A percentile compares a stretch with the other conserved stretches of the same genome.
phyloP scores from a whole-genome alignment of 768 basidiomycete species.

The Terana coerulea region DNA sequence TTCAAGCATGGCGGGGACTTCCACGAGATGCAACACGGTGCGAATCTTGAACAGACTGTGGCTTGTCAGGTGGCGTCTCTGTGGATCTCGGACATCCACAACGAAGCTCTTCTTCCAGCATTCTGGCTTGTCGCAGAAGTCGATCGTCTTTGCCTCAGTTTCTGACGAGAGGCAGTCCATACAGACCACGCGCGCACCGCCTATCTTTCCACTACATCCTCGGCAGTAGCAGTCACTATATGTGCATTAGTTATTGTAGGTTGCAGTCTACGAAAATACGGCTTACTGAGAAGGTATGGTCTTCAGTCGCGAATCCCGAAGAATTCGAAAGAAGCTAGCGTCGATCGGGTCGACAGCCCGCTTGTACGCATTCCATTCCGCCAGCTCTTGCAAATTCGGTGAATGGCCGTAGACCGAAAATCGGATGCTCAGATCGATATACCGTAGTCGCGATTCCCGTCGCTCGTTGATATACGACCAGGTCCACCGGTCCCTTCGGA shows the following conservation, averaged over 20 bases:
- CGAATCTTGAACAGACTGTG: slow-evolving; percentile 30
- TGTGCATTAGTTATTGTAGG: background rate
- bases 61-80: slow-evolving; percentile 23
- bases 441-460: slow-evolving; percentile 20
- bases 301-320: slow-evolving; percentile 16
- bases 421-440: slow-evolving; percentile 25
- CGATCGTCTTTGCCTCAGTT: slow-evolving; percentile 19
- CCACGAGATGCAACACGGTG: slow-evolving; percentile 16
- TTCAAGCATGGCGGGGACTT: slow-evolving; percentile 17
- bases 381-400: slow-evolving; percentile 15
- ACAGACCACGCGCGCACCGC: slow-evolving; percentile 28
- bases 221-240: slow-evolving; percentile 22
- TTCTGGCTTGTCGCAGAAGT: slow-evolving; percentile 25
- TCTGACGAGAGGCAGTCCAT: slow-evolving; percentile 25
- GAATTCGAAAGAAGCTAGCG: slow-evolving; percentile 22
- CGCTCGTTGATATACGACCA: slow-evolving; percentile 31
- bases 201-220: slow-evolving; percentile 23
- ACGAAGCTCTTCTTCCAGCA: slow-evolving; percentile 19
- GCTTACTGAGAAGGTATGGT: slow-evolving; percentile 21
- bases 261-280: background rate
- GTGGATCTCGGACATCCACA: slow-evolving; percentile 9
- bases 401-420: slow-evolving; percentile 17
- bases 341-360: slow-evolving; percentile 23
- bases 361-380: slow-evolving; percentile 11
- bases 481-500: slow-evolving; percentile 23